Percentiles rank a stretch among this genome's conserved stretches.
phyloP scores from a whole-genome alignment of 805 yeast genomes.

The Candida krabiensis region DNA sequence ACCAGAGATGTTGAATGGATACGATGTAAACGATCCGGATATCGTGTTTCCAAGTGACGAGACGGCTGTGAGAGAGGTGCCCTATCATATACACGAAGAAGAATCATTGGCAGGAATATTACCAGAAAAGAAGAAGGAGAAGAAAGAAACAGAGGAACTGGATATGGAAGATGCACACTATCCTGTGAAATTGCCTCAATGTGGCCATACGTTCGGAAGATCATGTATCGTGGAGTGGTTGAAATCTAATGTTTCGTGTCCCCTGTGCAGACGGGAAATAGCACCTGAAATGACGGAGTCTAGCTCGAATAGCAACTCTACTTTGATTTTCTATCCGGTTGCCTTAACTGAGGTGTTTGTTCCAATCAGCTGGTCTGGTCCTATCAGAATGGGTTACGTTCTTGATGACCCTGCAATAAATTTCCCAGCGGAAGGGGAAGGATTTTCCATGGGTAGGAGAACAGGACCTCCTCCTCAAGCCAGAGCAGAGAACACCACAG shows the following conservation, averaged over 20 bases:
- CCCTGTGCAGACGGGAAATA: constrained; percentile 70
- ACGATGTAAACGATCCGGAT: constrained; percentile 25
- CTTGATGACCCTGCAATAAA: constrained; percentile 28
- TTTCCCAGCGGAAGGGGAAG: constrained; percentile 28
- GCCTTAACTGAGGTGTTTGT: constrained; percentile 32
- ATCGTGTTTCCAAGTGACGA: constrained; percentile 28
- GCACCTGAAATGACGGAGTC: constrained; percentile 23
- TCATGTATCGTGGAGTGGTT: constrained; percentile 83
- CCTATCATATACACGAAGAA: constrained; percentile 14
- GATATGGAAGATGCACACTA: constrained; percentile 42
- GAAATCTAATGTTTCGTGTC: constrained; percentile 68
- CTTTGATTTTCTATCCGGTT: constrained; percentile 25
- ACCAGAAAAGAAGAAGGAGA: constrained; percentile 9
- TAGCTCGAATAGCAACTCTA: constrained; percentile 4
- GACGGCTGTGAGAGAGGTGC: constrained; percentile 24
- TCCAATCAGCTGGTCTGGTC: constrained; percentile 32
- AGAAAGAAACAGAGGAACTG: constrained; percentile 7
- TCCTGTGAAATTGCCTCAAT: constrained; percentile 68
- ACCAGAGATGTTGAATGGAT: constrained; percentile 21
- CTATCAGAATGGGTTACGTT: constrained; percentile 17
- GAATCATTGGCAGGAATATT: constrained; percentile 2
- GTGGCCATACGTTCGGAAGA: constrained; percentile 81
- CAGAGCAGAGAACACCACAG: not conserved
- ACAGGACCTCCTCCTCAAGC: constrained; percentile 22
- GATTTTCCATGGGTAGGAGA: constrained; percentile 27